Evolutionary conservation across 2,329 filamentous ascomycete species (phyloP), one percentile per base, ranked within the genome.

Genomic region (Penicillium sp.): DNA sequence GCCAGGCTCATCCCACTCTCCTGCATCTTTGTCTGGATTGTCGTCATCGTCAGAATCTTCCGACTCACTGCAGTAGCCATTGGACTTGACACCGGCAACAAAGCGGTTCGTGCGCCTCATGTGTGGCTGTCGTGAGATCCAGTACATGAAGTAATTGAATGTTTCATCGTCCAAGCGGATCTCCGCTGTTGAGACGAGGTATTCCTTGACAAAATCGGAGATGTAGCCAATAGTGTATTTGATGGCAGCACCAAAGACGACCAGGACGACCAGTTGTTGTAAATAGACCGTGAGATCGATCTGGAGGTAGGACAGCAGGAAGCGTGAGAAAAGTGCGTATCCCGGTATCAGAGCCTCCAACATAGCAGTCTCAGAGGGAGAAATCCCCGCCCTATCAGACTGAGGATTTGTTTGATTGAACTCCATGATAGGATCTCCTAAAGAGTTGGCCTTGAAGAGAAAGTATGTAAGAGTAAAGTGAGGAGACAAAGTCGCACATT

Each of bases 61-160:
- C 8, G 56, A 56, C 2, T 67, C 61, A 24, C 60, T 60, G 26
- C 62, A 69, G 35, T 71, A 68, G 48, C 69, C 67, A 50, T 70
- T 83, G 35, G 87, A 68, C 64, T 83, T 84, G 6, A 86, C 87
- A 66, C 87, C 87, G 42, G 85, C 88, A 11, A 90, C 80, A 61
- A 89, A 88, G 45, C 81, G 81, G 14, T 85, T 84, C 0, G 86
- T 83, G 5, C 77, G 75, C 58, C 82, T 80, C 21, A 85, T 80
- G 62, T 90, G 89, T 3, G 75, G 71, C 71, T 90, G 87, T 33
- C 78, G 74, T 2, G 87, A 81, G 2, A 90, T 81, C 88, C 88
- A 90, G 26, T 79, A 80, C 86, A 90, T 89, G 42, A 90, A 67
- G 66, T 89, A 88, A 67, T 87, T 87, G 76, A 89, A 90, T 55